Conservation (phyloP, 2,329 filamentous ascomycete species). For the Blastomyces emzantsi region DNA sequence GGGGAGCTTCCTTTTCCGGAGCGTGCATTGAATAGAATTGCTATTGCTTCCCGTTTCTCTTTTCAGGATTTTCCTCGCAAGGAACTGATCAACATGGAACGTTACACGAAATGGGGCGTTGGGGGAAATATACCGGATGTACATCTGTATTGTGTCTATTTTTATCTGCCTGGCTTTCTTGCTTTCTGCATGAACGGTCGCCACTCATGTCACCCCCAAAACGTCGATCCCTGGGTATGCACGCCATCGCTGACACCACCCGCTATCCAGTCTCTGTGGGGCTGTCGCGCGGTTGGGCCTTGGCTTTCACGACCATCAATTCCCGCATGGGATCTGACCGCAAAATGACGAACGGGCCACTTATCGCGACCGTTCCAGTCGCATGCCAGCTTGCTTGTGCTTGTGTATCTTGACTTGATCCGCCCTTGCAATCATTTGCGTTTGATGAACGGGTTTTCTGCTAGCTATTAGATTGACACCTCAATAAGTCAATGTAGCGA, state of each 20-base stretch:
- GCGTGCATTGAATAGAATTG: background rate
- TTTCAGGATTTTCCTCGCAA: background rate
- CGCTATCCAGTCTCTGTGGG: background rate
- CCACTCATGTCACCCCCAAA: background rate
- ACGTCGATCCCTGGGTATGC: background rate
- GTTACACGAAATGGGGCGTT: background rate
- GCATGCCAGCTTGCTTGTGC: background rate
- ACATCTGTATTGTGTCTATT: background rate
- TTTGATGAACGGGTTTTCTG: no score
- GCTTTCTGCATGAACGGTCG: constrained; percentile 1
- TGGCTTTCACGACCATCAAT: background rate
- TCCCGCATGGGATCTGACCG: background rate
- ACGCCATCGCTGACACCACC: background rate
- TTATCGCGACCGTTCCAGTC: background rate
- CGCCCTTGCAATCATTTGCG: background rate
- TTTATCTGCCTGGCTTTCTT: background rate
- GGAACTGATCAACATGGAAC: background rate
- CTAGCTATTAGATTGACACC: no score
- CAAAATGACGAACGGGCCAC: background rate
- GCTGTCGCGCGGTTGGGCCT: background rate
- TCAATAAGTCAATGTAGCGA: no score
- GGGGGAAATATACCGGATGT: background rate
- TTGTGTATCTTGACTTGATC: background rate
- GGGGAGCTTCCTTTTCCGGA: background rate
- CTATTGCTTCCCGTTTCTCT: background rate